Base-by-base conservation (phyloP, 179 eudicot species). In the Gypsophila paniculata region DNA sequence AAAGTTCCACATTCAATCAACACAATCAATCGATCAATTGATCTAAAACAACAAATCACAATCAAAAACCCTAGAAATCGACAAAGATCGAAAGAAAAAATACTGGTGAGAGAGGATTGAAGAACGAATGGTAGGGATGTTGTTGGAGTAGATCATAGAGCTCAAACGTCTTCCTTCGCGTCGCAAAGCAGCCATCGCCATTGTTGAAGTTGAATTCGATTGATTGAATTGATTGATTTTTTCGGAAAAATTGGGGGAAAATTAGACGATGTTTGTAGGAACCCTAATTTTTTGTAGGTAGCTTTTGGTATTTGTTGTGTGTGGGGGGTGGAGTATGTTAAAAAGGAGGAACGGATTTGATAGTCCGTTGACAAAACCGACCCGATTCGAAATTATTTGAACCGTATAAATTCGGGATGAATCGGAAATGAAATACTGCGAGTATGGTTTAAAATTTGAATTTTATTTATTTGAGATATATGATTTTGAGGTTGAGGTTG, bases 121-220 rank as follows among this genome's bases (percentile, higher is more conserved):
- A 39, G 90, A 85, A 51, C 90, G 87, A 54, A 87, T 74, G 36
- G 78, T 66, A 59, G 74, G 81, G 77, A 73, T 72, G 5, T 86
- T 82, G 44, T 79, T 72, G 32, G 89, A 81, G 42, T 86, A 77
- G 52, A 85, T 75, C 62, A 87, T 70, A 65, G 96, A 77, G 69
- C 77, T 72, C 69, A 86, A 58, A 51, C 93, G 93, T 81, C 79
- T 82, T 15, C 90, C 86, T 75, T 91, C 92, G 25, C 89, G 85
- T 74, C 95, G 76, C 73, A 78, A 38, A 46, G 69, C 75, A 49
- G 81, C 74, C 81, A 78, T 78, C 75, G 81, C 81, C 81, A 78
- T 78, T 70, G 18, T 62, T 62, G 46, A 3, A 2, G 48, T 22
- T 1, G 34, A 29, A 29, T 29, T 29, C n/a, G 34, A 29, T 29